Conservation (phyloP, 2,329 filamentous ascomycete species). For the Pseudogymnoascus sp. region DNA sequence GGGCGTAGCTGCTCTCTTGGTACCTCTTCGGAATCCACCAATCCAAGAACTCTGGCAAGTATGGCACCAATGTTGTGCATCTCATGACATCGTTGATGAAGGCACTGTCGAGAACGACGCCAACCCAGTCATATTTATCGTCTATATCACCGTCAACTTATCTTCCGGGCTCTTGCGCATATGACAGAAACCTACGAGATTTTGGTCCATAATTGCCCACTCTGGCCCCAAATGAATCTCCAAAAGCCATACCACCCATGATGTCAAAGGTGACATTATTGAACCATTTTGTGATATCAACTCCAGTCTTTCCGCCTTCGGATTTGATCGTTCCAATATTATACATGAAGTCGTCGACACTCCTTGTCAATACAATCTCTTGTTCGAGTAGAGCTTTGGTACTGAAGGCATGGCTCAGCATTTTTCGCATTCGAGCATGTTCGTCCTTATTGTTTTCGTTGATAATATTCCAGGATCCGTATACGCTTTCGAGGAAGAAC, state of each 20-base stretch:
- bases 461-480: slow-evolving; percentile 20
- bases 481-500: slow-evolving; percentile 18
- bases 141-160: slow-evolving; percentile 9
- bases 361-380: slow-evolving; percentile 16
- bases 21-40: not conserved
- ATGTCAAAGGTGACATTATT: slow-evolving; percentile 33
- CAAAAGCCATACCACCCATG: slow-evolving; percentile 29
- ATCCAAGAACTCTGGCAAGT: not conserved
- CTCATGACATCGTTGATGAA: slow-evolving; percentile 21
- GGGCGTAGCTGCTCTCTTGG: slow-evolving; percentile 2
- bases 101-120: slow-evolving; percentile 18
- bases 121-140: slow-evolving; percentile 18
- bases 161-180: not conserved
- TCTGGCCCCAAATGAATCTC: slow-evolving; percentile 22
- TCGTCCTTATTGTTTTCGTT: slow-evolving; percentile 15
- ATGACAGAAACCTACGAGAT: not conserved
- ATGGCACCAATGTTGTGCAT: slow-evolving; percentile 7
- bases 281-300: slow-evolving; percentile 11
- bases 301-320: slow-evolving; percentile 6
- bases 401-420: slow-evolving; percentile 19
- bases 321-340: slow-evolving; percentile 6
- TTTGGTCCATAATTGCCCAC: not conserved
- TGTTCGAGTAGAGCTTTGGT: slow-evolving; percentile 18
- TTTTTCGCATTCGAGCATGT: slow-evolving; percentile 18
- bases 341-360: slow-evolving; percentile 13